A percentile compares a stretch with the other conserved stretches of the same genome.
Evolutionary conservation across 306 rosid species (phyloP).

Genomic region (Begonia fuchsioides): DNA sequence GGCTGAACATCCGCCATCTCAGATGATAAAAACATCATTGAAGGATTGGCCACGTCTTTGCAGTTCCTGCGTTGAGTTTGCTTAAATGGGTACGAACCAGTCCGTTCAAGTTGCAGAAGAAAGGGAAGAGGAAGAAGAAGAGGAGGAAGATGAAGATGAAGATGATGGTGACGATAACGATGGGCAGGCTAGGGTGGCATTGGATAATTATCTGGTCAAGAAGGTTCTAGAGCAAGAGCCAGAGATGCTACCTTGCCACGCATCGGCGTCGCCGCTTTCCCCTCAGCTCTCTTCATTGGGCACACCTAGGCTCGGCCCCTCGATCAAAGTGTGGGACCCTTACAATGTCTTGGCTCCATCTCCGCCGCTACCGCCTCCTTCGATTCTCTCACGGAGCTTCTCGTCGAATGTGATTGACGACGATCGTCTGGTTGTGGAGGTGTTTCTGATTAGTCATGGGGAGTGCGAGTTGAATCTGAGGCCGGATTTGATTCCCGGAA

Average conservation of each 20-base stretch:
- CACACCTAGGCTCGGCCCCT: conserved; percentile 81
- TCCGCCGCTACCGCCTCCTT: conserved; percentile 36
- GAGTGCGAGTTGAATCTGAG: conserved; percentile 66
- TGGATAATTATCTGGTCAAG: conserved; percentile 39
- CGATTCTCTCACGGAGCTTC: conserved; percentile 43
- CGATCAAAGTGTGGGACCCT: conserved; percentile 97
- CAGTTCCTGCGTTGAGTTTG: conserved; percentile 1
- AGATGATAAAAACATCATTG: conserved; percentile 4
- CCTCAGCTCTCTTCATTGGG: conserved; percentile 89
- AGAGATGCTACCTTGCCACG: conserved; percentile 83
- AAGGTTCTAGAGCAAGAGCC: conserved; percentile 91
- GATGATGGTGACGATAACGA: conserved; percentile 24
- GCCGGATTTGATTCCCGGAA: conserved; percentile 66
- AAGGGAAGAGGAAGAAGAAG: conserved; percentile 47
- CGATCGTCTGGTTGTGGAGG: conserved; percentile 60
- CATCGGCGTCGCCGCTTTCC: conserved; percentile 89
- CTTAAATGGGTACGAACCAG: conserved; percentile 47
- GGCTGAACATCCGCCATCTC: conserved; percentile 6
- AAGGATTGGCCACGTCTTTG: conserved; percentile 9
- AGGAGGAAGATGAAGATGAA: conserved; percentile 27
- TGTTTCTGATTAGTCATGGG: conserved; percentile 75
- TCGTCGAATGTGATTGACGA: conserved; percentile 27
- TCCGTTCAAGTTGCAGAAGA: conserved; percentile 41
- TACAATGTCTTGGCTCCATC: conserved; percentile 77
- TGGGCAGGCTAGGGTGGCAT: conserved; percentile 16